Evolutionary conservation across 140 eudicot genomes (phyloP).

Genomic region (Cichorium intybus): DNA sequence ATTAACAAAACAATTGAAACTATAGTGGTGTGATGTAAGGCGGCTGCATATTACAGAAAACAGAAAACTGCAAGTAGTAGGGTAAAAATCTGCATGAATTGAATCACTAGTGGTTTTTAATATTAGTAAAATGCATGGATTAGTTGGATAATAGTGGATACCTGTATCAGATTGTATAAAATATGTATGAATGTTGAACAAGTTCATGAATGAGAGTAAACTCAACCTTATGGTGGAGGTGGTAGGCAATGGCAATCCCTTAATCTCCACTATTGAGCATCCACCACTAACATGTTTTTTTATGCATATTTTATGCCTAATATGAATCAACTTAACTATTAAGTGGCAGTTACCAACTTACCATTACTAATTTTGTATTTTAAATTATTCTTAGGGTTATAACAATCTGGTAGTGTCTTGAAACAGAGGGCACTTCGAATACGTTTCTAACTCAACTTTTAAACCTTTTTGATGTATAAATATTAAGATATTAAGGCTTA

Average conservation of each 20-base stretch:
- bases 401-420: constrained; percentile 11
- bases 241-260: constrained; percentile 22
- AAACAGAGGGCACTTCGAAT: no score
- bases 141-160: constrained; percentile 29
- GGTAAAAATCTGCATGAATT: constrained; percentile 7
- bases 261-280: constrained; percentile 35
- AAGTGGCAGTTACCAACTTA: constrained; percentile 27
- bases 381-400: background rate
- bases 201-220: constrained; percentile 28
- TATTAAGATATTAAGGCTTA: constrained; percentile 1
- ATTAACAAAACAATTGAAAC: constrained; percentile 19
- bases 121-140: constrained; percentile 9
- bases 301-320: constrained; percentile 27
- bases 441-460: background rate
- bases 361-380: constrained; percentile 26
- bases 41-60: constrained; percentile 33
- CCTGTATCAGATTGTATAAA: constrained; percentile 17
- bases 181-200: constrained; percentile 13
- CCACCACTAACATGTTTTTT: constrained; percentile 26
- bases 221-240: constrained; percentile 24
- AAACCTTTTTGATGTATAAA: background rate
- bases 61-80: constrained; percentile 21
- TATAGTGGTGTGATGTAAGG: constrained; percentile 32
- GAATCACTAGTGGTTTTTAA: constrained; percentile 18
- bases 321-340: constrained; percentile 19